Conservation (phyloP, 805 yeast genomes). For the Saccharomycopsis sp. region DNA sequence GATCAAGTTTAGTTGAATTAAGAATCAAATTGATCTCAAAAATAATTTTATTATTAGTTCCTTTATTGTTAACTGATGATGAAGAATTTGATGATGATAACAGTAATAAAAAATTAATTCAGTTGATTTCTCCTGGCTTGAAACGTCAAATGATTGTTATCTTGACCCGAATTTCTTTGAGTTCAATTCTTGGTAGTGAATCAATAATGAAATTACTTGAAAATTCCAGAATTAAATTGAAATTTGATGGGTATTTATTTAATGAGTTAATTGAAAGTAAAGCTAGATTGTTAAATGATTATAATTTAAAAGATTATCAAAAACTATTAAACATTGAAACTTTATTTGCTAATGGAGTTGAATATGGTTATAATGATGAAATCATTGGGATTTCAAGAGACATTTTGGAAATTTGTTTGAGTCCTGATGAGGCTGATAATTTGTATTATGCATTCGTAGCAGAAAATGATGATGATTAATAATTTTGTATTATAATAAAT, state of each 20-base stretch:
- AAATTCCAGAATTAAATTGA: slow-evolving; percentile 19
- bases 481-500: not conserved
- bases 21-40: slow-evolving; percentile 30
- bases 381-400: slow-evolving; percentile 63
- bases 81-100: not conserved
- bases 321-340: no score
- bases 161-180: slow-evolving; percentile 43
- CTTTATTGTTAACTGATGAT: slow-evolving; percentile 9
- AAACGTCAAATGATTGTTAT: slow-evolving; percentile 38
- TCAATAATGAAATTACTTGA: slow-evolving; percentile 30
- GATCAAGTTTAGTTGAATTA: slow-evolving; percentile 29
- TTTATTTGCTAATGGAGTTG: slow-evolving; percentile 47
- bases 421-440: slow-evolving; percentile 73
- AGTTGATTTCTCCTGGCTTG: slow-evolving; percentile 24
- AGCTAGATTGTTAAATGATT: slow-evolving; percentile 28
- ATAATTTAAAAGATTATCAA: slow-evolving; percentile 21
- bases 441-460: slow-evolving; percentile 33
- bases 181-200: slow-evolving; percentile 31
- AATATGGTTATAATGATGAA: slow-evolving; percentile 49
- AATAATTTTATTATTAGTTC: slow-evolving; percentile 8
- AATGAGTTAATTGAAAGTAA: slow-evolving; percentile 34
- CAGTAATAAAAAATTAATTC: slow-evolving; percentile 5
- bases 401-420: slow-evolving; percentile 53
- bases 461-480: slow-evolving; percentile 10
- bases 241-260: slow-evolving; percentile 23